Percentiles rank a stretch among this genome's conserved stretches.
These are phyloP conservation scores for Eucalyptus cladocalyx DNA, from an alignment of 345 rosid species.

Conservation along the genomic window DNA sequence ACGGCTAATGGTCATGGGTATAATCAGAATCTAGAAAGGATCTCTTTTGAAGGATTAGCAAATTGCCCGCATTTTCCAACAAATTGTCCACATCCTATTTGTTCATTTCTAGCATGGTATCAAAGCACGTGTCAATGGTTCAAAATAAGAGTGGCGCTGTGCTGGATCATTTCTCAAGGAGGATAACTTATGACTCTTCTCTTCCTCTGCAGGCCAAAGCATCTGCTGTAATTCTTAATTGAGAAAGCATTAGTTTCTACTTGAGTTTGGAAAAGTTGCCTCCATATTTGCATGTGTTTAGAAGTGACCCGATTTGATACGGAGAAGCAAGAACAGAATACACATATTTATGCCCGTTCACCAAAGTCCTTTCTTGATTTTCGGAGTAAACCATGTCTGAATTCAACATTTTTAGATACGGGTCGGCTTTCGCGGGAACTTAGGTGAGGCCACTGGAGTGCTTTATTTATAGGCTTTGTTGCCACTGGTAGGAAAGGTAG, in stretches of 20 bases:
- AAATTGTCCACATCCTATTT: neutral
- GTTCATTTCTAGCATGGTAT: neutral
- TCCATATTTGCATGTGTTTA: neutral
- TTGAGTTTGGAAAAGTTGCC: neutral
- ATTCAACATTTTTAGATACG: neutral
- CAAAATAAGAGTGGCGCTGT: too few species aligned
- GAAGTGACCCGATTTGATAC: neutral
- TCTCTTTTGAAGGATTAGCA: neutral
- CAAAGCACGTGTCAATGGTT: neutral
- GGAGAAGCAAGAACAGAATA: neutral
- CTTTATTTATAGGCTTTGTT: too few species aligned
- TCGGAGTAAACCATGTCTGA: neutral
- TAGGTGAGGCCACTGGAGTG: too few species aligned
- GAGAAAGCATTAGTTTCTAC: too few species aligned
- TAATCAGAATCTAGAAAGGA: neutral
- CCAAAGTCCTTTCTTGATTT: neutral
- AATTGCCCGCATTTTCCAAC: neutral
- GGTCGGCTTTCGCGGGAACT: too few species aligned
- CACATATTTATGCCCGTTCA: neutral
- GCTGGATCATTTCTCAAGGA: too few species aligned
- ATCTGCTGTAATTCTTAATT: too few species aligned
- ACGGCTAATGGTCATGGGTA: neutral
- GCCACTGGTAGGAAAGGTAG: too few species aligned
- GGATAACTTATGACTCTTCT: too few species aligned
- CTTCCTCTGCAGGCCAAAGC: too few species aligned